phyloP scores from a whole-genome alignment of 1,139 yeast species.

The Geotrichum restrictum region DNA sequence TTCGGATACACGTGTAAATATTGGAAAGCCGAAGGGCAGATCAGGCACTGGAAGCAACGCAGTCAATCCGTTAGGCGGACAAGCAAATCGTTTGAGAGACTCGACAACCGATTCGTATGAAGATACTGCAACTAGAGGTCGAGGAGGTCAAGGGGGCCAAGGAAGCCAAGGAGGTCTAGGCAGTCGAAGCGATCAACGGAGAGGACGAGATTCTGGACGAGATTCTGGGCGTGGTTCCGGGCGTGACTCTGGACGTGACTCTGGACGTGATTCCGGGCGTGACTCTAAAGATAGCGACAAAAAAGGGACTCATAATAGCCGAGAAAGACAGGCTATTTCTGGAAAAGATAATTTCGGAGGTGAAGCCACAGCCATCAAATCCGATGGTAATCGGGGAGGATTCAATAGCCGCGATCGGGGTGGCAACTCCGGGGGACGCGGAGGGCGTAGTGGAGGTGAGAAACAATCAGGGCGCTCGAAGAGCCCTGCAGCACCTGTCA shows the following conservation, averaged over 20 bases:
- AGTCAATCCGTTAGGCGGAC: constrained; percentile 2
- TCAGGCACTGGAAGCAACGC: constrained; percentile 14
- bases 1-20: not conserved
- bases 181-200: constrained; percentile 10
- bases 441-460: constrained; percentile 10
- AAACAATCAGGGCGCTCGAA: not conserved
- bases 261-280: constrained; percentile 21
- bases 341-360: constrained; percentile 10
- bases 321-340: constrained; percentile 7
- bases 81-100: constrained; percentile 4
- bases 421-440: not conserved
- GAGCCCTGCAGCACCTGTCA: not conserved
- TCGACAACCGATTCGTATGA: not conserved
- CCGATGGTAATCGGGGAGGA: constrained; percentile 12
- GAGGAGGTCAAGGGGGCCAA: constrained; percentile 1
- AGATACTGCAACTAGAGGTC: not conserved
- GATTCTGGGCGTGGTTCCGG: not conserved
- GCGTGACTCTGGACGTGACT: constrained; percentile 10
- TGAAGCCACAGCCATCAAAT: constrained; percentile 19
- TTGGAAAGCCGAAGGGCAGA: constrained; percentile 1
- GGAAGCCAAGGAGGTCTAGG: not conserved
- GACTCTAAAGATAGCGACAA: constrained; percentile 10
- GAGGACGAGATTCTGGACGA: constrained; percentile 3
- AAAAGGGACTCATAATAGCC: constrained; percentile 4
- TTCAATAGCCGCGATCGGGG: constrained; percentile 5